Evolutionary conservation across 2,329 filamentous ascomycete species (phyloP).

Genomic region (Neophaeococcomyces aloes): DNA sequence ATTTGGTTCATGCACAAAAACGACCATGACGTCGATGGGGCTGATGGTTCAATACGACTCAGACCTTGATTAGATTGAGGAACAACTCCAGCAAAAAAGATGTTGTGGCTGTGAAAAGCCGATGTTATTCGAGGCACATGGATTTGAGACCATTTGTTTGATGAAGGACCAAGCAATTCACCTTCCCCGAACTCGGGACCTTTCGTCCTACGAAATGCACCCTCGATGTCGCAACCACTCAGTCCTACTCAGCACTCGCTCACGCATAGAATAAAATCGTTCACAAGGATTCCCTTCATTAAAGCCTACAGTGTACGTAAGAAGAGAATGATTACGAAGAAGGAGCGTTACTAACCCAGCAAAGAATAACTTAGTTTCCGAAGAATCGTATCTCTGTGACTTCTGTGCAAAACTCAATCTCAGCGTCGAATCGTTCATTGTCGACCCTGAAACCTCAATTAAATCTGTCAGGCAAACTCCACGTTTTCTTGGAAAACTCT

Average conservation of each 20-base stretch:
- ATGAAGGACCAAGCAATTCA: background rate
- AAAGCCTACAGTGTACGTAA: conserved; percentile 13
- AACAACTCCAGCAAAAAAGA: background rate
- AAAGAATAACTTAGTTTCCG: conserved; percentile 7
- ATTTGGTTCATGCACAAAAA: too few relatives aligned
- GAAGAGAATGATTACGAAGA: background rate
- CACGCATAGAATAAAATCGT: conserved; percentile 17
- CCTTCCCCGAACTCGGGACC: background rate
- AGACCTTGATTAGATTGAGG: background rate
- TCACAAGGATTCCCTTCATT: conserved; percentile 15
- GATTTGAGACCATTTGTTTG: background rate
- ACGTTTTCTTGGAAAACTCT: conserved; percentile 18
- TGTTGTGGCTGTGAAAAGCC: conserved; percentile 2
- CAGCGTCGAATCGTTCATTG: conserved; percentile 17
- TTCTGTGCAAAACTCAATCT: conserved; percentile 17
- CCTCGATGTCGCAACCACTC: conserved; percentile 5
- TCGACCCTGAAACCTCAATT: conserved; percentile 11
- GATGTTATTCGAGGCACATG: background rate
- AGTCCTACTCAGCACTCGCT: conserved; percentile 6
- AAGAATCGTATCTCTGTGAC: conserved; percentile 20
- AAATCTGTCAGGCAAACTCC: conserved; percentile 12
- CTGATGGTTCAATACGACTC: background rate
- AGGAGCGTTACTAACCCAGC: background rate
- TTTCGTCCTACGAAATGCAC: background rate
- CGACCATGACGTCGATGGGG: background rate